phyloP scores from a whole-genome alignment of 2,329 filamentous ascomycete species.

The Neofusicoccum umdonicola region DNA sequence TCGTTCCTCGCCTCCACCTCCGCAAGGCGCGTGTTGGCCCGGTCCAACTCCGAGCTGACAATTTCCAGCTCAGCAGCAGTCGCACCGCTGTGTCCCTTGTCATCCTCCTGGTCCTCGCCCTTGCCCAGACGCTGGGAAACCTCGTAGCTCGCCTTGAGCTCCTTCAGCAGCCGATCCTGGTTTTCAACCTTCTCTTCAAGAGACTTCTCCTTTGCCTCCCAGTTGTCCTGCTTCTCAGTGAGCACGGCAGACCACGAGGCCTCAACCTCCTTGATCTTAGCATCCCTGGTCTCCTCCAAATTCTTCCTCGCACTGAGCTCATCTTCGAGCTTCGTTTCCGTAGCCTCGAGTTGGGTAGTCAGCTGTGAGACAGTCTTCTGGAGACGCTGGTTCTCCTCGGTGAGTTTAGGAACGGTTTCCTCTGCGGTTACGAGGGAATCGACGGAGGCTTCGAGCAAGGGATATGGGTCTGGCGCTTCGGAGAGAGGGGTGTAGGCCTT shows the following conservation, averaged over 20 bases:
- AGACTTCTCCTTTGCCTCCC: conserved; percentile 87
- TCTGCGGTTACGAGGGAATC: conserved; percentile 90
- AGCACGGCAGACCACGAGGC: conserved; percentile 85
- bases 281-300: conserved; percentile 74
- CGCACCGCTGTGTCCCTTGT: conserved; percentile 60
- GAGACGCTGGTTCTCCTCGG: conserved; percentile 84
- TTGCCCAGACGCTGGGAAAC: conserved; percentile 86
- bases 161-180: conserved; percentile 86
- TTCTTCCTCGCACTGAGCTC: conserved; percentile 72
- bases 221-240: conserved; percentile 93
- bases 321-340: conserved; percentile 74
- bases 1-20: conserved; percentile 94
- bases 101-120: conserved; percentile 62
- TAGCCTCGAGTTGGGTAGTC: conserved; percentile 77
- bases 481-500: conserved; percentile 90
- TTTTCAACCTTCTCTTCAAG: conserved; percentile 92
- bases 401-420: conserved; percentile 86
- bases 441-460: conserved; percentile 90
- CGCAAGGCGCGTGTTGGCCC: conserved; percentile 79
- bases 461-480: conserved; percentile 95
- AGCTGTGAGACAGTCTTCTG: conserved; percentile 73
- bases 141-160: conserved; percentile 96
- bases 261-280: conserved; percentile 84
- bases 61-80: conserved; percentile 91
- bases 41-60: conserved; percentile 85